Evolutionary conservation across 306 rosid genomes (phyloP).

Genomic region (Vigna radiata): DNA sequence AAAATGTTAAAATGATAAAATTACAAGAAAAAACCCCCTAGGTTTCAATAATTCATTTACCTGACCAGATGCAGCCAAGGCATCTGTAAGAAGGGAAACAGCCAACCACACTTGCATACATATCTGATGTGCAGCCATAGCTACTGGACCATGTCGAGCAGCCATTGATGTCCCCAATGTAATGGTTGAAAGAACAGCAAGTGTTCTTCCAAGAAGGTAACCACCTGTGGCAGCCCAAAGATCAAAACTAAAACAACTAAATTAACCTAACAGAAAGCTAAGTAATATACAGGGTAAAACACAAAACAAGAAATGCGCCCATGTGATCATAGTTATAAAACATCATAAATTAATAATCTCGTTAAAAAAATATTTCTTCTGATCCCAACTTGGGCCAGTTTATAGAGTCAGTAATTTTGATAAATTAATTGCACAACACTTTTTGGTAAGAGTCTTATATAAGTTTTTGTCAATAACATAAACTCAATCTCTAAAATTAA

Average conservation of each 20-base stretch:
- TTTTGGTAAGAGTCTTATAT: background rate
- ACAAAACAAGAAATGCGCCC: constrained; percentile 12
- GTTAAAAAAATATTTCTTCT: background rate
- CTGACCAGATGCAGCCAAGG: constrained; percentile 88
- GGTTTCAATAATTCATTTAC: constrained; percentile 48
- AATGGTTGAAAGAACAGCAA: constrained; percentile 82
- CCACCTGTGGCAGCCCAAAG: constrained; percentile 70
- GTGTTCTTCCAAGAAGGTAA: constrained; percentile 91
- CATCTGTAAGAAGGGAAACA: constrained; percentile 94
- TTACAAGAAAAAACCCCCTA: constrained; percentile 15
- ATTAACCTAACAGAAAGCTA: constrained; percentile 44
- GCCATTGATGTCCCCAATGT: constrained; percentile 97
- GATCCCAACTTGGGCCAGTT: background rate
- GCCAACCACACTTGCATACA: constrained; percentile 98
- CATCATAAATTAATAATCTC: background rate
- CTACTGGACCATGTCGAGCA: constrained; percentile 95
- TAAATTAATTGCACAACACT: background rate
- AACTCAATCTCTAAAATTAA: background rate
- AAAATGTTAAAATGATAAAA: constrained; percentile 16
- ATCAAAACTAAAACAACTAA: constrained; percentile 36
- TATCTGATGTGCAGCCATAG: constrained; percentile 99
- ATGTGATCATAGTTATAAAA: background rate
- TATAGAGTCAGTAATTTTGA: background rate
- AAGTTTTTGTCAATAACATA: background rate
- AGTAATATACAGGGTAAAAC: background rate